A percentile compares a stretch with the other conserved stretches of the same genome.
Evolutionary conservation across 331 rosid genomes (phyloP).

Genomic region (Quercus tomentella): DNA sequence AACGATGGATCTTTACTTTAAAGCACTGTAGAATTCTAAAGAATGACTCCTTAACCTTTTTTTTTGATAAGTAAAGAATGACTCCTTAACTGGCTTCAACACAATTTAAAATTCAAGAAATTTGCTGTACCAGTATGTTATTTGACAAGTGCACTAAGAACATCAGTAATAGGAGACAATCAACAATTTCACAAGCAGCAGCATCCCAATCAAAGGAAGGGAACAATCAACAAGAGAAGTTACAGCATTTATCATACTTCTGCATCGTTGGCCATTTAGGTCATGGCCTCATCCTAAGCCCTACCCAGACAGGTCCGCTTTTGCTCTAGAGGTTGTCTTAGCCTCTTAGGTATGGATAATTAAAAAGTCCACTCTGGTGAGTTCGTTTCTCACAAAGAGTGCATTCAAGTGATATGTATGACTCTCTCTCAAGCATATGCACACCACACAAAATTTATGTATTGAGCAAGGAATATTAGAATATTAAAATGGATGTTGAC

Average conservation of each 20-base stretch:
- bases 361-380: no score
- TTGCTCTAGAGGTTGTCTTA: no score
- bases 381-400: no score
- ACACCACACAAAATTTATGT: neutral
- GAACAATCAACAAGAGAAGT: neutral
- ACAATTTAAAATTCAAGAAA: neutral
- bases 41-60: neutral
- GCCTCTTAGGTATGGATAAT: no score
- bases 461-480: neutral
- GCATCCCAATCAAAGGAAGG: neutral
- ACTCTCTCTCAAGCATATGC: neutral
- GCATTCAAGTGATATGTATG: no score
- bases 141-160: neutral
- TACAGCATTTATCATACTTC: neutral
- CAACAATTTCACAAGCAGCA: neutral
- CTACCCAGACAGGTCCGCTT: neutral
- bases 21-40: neutral
- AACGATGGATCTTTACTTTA: neutral
- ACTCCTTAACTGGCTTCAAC: neutral
- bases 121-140: neutral
- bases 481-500: neutral
- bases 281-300: neutral
- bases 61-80: no score
- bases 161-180: neutral
- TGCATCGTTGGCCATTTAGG: neutral